A percentile compares a stretch with the other conserved stretches of the same genome.
These are phyloP conservation scores for Fragaria vesca DNA, from an alignment of 306 rosid species.

Conservation along the genomic window DNA sequence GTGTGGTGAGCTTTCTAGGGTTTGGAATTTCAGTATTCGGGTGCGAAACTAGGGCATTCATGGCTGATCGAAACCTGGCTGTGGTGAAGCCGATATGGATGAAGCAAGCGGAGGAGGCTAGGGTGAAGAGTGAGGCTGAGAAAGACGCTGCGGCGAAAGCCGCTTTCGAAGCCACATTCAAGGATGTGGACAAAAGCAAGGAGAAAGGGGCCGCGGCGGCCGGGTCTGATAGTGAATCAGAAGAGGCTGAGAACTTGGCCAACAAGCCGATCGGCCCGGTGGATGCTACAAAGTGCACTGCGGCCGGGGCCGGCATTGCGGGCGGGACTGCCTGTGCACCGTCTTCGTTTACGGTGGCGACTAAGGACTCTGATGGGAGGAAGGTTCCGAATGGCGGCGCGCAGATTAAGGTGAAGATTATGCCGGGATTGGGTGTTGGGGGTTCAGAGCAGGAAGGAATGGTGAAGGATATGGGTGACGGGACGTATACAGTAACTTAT, in stretches of 20 bases:
- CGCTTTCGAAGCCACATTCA: conserved; percentile 96
- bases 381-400: conserved; percentile 75
- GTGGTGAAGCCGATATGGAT: conserved; percentile 84
- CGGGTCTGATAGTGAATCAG: conserved; percentile 81
- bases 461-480: conserved; percentile 95
- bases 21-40: background rate
- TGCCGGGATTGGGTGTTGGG: conserved; percentile 90
- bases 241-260: conserved; percentile 73
- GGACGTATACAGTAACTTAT: conserved; percentile 82
- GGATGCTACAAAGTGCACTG: conserved; percentile 83
- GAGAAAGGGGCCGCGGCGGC: conserved; percentile 45
- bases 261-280: conserved; percentile 85
- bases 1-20: background rate
- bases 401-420: conserved; percentile 66
- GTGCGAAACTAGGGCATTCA: conserved; percentile 31
- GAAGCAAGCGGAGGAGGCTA: conserved; percentile 99
- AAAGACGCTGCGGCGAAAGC: conserved; percentile 93
- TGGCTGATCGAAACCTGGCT: conserved; percentile 82
- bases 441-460: conserved; percentile 93
- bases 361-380: conserved; percentile 88
- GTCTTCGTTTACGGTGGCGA: conserved; percentile 63
- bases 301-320: conserved; percentile 81
- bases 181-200: conserved; percentile 57
- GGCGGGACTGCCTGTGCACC: conserved; percentile 95
- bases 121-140: conserved; percentile 90